Conservation (phyloP, 148 eudicot genomes). For the Chenopodium album region DNA sequence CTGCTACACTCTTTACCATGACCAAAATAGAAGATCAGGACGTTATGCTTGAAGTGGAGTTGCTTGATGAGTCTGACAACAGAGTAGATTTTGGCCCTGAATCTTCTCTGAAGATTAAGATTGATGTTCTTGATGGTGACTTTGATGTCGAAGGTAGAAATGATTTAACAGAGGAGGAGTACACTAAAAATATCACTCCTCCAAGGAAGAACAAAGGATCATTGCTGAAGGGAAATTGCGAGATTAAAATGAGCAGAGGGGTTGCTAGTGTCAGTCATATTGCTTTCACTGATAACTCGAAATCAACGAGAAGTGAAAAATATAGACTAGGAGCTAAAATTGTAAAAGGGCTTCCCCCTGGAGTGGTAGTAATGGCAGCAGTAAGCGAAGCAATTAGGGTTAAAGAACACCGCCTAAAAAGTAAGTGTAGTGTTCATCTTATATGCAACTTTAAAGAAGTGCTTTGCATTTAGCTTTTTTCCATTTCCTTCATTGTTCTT, state of each 20-base stretch:
- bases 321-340: constrained; percentile 52
- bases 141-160: constrained; percentile 43
- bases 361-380: constrained; percentile 47
- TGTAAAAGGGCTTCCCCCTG: constrained; percentile 31
- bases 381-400: constrained; percentile 50
- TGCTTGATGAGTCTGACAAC: constrained; percentile 3
- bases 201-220: constrained; percentile 46
- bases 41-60: constrained; percentile 17
- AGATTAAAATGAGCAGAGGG: constrained; percentile 35
- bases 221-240: constrained; percentile 42
- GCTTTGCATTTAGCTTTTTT: neutral
- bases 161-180: constrained; percentile 43
- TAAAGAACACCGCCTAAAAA: constrained; percentile 52
- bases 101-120: constrained; percentile 35
- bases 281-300: constrained; percentile 55
- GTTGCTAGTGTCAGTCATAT: constrained; percentile 36
- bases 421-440: constrained; percentile 31
- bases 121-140: constrained; percentile 53
- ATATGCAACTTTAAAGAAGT: too few relatives aligned
- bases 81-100: constrained; percentile 26
- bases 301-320: constrained; percentile 50
- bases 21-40: constrained; percentile 15
- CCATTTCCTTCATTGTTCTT: neutral
- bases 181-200: constrained; percentile 35
- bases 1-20: constrained; percentile 8